Conservation (phyloP, 192 early-diverging fungal genomes). For the Backusella tuberculispora region DNA sequence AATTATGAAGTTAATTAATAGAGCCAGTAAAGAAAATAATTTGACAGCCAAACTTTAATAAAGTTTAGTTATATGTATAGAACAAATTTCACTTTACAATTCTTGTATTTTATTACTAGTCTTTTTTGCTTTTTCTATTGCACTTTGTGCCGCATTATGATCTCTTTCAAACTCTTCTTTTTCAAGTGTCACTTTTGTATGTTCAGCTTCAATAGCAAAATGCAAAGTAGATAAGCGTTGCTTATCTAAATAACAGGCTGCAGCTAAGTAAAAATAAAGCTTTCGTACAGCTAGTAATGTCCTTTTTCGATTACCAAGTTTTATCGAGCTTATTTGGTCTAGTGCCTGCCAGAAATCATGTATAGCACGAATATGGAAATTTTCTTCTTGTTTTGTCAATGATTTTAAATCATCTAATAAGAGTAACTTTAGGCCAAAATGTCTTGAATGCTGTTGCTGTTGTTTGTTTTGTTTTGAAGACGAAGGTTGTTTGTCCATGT, state of each 20-base stretch:
- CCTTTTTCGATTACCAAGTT: neutral
- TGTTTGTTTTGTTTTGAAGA: neutral
- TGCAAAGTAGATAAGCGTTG: neutral
- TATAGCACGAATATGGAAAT: neutral
- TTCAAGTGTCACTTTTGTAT: slow-evolving; percentile 4
- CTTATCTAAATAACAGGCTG: neutral
- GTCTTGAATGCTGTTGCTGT: neutral
- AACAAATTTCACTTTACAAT: neutral
- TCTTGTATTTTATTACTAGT: neutral
- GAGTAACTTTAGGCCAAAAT: slow-evolving; percentile 1
- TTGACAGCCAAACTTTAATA: slow-evolving; percentile 22
- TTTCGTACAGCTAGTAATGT: neutral
- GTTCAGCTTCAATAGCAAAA: neutral
- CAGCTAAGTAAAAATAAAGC: slow-evolving; percentile 21
- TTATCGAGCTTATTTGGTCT: neutral
- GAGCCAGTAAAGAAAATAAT: neutral
- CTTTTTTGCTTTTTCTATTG: slow-evolving; percentile 8
- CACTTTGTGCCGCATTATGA: neutral
- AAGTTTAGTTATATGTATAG: too few relatives aligned
- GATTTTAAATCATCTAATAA: neutral
- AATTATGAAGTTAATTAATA: slow-evolving; percentile 11
- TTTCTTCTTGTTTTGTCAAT: neutral
- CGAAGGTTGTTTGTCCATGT: neutral
- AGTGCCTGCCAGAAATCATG: slow-evolving; percentile 17
- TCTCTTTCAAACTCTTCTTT: slow-evolving; percentile 18